phyloP scores from a whole-genome alignment of 2,329 filamentous ascomycete genomes.

The Fusarium algeriense region DNA sequence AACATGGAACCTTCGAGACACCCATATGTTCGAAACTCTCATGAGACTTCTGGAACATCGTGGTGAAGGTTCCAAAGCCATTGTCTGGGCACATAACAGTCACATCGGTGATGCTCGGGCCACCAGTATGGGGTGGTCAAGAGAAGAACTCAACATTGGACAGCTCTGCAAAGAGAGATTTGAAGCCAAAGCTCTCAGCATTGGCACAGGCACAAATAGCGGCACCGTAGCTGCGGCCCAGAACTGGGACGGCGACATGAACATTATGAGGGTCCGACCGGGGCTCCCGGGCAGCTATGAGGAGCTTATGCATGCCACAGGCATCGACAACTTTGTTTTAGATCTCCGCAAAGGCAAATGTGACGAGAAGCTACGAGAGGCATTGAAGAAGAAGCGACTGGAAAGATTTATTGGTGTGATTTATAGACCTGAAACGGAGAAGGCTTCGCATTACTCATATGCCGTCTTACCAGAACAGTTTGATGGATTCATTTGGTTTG shows the following conservation, averaged over 20 bases:
- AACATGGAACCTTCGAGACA: constrained; percentile 33
- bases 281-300: constrained; percentile 28
- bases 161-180: constrained; percentile 30
- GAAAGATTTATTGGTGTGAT: constrained; percentile 36
- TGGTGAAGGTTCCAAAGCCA: constrained; percentile 19
- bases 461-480: constrained; percentile 28
- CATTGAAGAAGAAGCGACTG: constrained; percentile 4
- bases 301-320: constrained; percentile 31
- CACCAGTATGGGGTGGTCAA: constrained; percentile 35
- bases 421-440: constrained; percentile 28
- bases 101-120: constrained; percentile 30
- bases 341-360: constrained; percentile 24
- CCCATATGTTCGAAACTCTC: constrained; percentile 31
- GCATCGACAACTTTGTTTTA: constrained; percentile 23
- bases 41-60: constrained; percentile 29
- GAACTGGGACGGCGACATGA: constrained; percentile 31
- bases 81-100: constrained; percentile 37
- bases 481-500: constrained; percentile 35
- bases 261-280: constrained; percentile 26
- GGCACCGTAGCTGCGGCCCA: constrained; percentile 33
- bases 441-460: constrained; percentile 33
- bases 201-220: constrained; percentile 26
- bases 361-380: constrained; percentile 18
- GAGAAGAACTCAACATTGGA: constrained; percentile 29
- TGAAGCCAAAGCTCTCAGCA: constrained; percentile 9